Base-by-base conservation (phyloP, 768 basidiomycete species). In the Leccinum incarnatum region DNA sequence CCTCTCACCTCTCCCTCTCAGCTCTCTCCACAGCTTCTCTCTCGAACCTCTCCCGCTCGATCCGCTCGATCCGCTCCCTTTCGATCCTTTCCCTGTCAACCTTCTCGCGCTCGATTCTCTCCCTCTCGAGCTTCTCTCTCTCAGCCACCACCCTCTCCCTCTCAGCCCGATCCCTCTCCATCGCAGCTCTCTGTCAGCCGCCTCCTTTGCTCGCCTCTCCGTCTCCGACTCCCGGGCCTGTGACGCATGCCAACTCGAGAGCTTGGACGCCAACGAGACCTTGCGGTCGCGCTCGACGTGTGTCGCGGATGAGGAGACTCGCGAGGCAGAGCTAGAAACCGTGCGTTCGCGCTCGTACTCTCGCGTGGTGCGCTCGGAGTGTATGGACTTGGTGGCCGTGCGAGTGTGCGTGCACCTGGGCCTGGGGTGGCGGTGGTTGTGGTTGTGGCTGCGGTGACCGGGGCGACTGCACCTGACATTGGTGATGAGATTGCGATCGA, bases 231-330 rank as follows among this genome's bases (percentile, higher is more conserved):
- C 64, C 54, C 67, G 67, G 1, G 61, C 52, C 51, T 64, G 64
- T 4, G 67, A 67, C 2, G 59, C 1, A 40, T 64, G 59, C 51
- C 63, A 83, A 71, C 54, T 76, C 81, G 58, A 77, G 63, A 64
- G 27, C 25, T 60, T 72, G 25, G 72, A 72, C 1, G 71, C 51
- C n/a, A 57, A 19, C 10, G 72, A 65, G 1, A 27, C 27, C 50
- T 62, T 74, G 14, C 71, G 62, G 40, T 74, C 72, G 17, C 62
- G 71, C 30, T 72, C 72, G 30, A 58, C 48, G 11, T 64, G 63
- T 6, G 59, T 56, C 23, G 54, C 51, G 14, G 65, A 63, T 34
- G 72, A 65, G 10, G 71, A 67, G 48, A 58, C 27, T 29, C 65
- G 67, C 17, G 71, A 72, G 4, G 66, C 53, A 21, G 72, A 66